These are phyloP conservation scores for Ailanthus altissimus DNA, from an alignment of 345 rosid species.

Conservation along the genomic window DNA sequence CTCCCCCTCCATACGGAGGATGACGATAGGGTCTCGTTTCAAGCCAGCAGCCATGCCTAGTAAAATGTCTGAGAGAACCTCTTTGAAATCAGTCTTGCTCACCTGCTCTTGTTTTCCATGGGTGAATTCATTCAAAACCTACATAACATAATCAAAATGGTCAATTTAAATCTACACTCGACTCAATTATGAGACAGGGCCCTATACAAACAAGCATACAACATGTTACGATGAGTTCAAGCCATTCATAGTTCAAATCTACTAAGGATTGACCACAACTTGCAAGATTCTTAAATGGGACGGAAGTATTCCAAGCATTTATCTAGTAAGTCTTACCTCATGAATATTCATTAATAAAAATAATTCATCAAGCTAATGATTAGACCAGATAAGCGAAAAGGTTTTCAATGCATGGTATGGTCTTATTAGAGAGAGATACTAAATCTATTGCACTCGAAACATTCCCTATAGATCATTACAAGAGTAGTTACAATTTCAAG, in stretches of 20 bases:
- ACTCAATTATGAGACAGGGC: neutral
- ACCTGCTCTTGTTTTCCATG: conserved; percentile 80
- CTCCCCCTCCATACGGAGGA: conserved; percentile 95
- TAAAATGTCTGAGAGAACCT: conserved; percentile 82
- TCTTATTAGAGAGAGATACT: neutral
- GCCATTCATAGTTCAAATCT: neutral
- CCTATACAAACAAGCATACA: neutral
- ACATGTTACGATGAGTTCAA: neutral
- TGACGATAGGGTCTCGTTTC: conserved; percentile 92
- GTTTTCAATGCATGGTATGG: neutral
- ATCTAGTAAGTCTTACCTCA: neutral
- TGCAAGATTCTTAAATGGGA: neutral
- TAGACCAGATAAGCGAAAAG: neutral
- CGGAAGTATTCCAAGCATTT: neutral
- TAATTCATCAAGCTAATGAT: neutral
- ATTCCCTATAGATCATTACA: neutral
- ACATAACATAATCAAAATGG: neutral
- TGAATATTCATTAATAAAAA: neutral
- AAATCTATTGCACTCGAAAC: neutral
- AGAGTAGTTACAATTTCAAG: neutral
- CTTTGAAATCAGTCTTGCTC: conserved; percentile 81
- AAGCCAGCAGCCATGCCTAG: conserved; percentile 97
- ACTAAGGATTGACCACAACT: neutral
- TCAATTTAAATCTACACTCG: neutral
- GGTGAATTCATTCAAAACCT: conserved; percentile 91